Percentiles rank a stretch among this genome's conserved stretches.
These are phyloP conservation scores for Hibiscus tridactylites DNA, from an alignment of 345 rosid species.

Conservation along the genomic window DNA sequence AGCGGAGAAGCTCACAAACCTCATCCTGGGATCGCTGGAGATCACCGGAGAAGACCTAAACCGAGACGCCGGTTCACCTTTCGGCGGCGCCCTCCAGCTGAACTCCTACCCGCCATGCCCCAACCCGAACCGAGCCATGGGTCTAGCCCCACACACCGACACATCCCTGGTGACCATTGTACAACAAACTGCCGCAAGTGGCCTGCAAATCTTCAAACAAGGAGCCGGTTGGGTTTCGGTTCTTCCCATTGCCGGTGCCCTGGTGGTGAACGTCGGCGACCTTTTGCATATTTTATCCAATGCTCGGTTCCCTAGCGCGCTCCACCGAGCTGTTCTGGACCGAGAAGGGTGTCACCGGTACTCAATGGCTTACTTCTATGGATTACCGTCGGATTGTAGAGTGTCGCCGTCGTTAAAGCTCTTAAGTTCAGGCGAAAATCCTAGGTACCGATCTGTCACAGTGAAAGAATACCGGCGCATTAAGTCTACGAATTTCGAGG, in stretches of 20 bases:
- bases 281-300: slow-evolving; percentile 71
- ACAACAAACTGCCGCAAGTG: slow-evolving; percentile 42
- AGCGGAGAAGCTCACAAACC: slow-evolving; percentile 36
- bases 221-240: slow-evolving; percentile 67
- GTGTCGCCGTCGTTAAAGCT: slow-evolving; percentile 37
- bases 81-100: slow-evolving; percentile 46
- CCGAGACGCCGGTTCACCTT: slow-evolving; percentile 13
- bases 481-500: slow-evolving; percentile 46
- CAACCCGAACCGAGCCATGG: slow-evolving; percentile 58
- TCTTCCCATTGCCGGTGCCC: slow-evolving; percentile 38
- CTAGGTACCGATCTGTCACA: slow-evolving; percentile 42
- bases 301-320: slow-evolving; percentile 37
- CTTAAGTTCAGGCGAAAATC: slow-evolving; percentile 15
- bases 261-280: slow-evolving; percentile 86
- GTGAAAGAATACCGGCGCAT: slow-evolving; percentile 42
- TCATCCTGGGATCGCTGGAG: slow-evolving; percentile 37
- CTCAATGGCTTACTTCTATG: slow-evolving; percentile 56
- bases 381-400: slow-evolving; percentile 35
- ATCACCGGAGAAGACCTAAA: slow-evolving; percentile 26
- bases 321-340: slow-evolving; percentile 63
- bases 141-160: slow-evolving; percentile 86
- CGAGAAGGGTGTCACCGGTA: slow-evolving; percentile 39
- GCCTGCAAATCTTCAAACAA: slow-evolving; percentile 53
- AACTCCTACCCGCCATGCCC: slow-evolving; percentile 84
- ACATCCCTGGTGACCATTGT: slow-evolving; percentile 61